Evolutionary conservation across 108 stramenopile species (phyloP).

Genomic region (Fragilariopsis cylindrus): DNA sequence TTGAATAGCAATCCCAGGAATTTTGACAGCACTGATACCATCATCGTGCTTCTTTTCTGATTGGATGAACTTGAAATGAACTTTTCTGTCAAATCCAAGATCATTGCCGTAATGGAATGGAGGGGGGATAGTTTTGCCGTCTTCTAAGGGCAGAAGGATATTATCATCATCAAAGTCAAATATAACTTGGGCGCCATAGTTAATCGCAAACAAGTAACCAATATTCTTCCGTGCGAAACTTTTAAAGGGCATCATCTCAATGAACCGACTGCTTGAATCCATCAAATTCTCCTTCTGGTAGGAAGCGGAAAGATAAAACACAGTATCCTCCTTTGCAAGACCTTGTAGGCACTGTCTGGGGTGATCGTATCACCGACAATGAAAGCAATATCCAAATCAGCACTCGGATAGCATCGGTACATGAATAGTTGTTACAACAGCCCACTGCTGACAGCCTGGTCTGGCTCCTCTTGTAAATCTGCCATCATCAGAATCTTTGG

Average conservation of each 20-base stretch:
- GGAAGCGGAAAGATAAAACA: background rate
- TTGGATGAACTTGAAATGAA: background rate
- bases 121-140: background rate
- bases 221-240: slow-evolving; percentile 65
- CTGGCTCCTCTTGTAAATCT: no score
- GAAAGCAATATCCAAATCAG: background rate
- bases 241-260: slow-evolving; percentile 40
- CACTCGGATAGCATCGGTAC: slow-evolving; percentile 29
- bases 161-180: slow-evolving; percentile 70
- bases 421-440: slow-evolving; percentile 53
- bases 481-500: no score
- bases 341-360: slow-evolving; percentile 10
- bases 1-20: no score
- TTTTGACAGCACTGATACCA: background rate
- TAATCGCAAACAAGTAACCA: slow-evolving; percentile 59
- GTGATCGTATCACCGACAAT: slow-evolving; percentile 55
- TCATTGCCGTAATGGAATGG: background rate
- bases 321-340: background rate
- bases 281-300: background rate
- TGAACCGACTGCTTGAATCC: slow-evolving; percentile 10
- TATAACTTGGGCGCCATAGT: slow-evolving; percentile 48
- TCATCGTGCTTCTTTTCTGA: background rate
- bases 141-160: slow-evolving; percentile 9
- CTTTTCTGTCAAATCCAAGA: background rate
- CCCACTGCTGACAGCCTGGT: slow-evolving; percentile 27